Evolutionary conservation across 2,329 filamentous ascomycete genomes (phyloP).

Genomic region (Leptographium wingfieldii): DNA sequence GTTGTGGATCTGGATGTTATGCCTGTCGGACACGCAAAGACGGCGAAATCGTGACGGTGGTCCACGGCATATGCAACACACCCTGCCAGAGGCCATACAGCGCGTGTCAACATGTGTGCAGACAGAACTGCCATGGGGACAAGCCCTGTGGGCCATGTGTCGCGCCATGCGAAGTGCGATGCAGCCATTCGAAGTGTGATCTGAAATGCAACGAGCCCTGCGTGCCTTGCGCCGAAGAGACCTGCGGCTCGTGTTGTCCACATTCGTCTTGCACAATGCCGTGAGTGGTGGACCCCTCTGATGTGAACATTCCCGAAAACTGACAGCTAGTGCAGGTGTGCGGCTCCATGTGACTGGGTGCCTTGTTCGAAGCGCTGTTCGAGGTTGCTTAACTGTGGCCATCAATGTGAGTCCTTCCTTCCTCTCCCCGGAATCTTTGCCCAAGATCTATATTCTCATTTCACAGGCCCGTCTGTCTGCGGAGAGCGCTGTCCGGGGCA

Average conservation of each 20-base stretch:
- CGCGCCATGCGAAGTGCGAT: conserved; percentile 42
- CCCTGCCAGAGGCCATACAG: conserved; percentile 36
- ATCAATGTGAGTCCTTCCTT: conserved; percentile 30
- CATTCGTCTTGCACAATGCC: conserved; percentile 26
- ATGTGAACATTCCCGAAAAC: background rate
- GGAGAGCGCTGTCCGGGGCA: conserved; percentile 46
- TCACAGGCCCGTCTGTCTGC: conserved; percentile 41
- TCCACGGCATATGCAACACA: conserved; percentile 36
- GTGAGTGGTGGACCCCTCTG: background rate
- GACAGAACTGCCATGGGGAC: conserved; percentile 35
- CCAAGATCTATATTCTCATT: background rate
- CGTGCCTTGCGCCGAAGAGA: conserved; percentile 41
- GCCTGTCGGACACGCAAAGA: conserved; percentile 29
- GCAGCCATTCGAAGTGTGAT: conserved; percentile 27
- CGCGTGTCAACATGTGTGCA: conserved; percentile 46
- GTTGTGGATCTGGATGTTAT: conserved; percentile 35
- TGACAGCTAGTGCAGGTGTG: conserved; percentile 29
- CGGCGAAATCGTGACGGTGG: conserved; percentile 14
- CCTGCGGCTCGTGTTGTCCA: conserved; percentile 41
- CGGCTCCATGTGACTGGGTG: conserved; percentile 53
- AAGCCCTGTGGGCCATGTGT: conserved; percentile 33
- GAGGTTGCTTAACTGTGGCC: conserved; percentile 40
- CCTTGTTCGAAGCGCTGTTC: conserved; percentile 51
- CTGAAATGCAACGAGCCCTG: conserved; percentile 47
- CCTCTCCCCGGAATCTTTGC: background rate